Conservation (phyloP, 169 alveolate species). For the Perkinsus marinus region DNA sequence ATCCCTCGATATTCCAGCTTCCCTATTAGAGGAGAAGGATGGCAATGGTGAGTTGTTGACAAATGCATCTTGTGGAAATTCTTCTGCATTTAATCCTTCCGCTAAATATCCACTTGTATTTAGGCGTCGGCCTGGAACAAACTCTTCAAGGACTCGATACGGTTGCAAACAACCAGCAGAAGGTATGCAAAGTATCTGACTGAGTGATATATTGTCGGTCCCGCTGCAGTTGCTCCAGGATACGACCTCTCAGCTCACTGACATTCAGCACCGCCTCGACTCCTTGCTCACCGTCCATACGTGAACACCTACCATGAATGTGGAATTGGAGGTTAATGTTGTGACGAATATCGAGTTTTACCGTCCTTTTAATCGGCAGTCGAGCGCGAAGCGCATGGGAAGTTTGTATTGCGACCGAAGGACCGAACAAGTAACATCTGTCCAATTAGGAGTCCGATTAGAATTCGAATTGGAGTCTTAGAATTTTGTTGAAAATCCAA, state of each 20-base stretch:
- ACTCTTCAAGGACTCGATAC: neutral
- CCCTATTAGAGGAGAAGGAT: neutral
- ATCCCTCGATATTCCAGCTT: neutral
- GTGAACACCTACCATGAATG: neutral
- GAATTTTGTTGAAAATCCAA: too few relatives aligned
- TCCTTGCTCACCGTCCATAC: neutral
- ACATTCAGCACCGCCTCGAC: neutral
- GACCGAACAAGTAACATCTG: too few relatives aligned
- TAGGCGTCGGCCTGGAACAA: neutral
- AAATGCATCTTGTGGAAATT: too few relatives aligned
- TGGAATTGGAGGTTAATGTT: neutral
- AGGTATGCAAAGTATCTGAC: neutral
- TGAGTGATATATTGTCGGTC: neutral
- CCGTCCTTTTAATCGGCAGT: too few relatives aligned
- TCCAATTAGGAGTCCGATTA: too few relatives aligned
- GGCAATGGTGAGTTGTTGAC: neutral
- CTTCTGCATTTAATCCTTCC: too few relatives aligned
- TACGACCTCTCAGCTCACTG: neutral
- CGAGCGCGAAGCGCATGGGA: too few relatives aligned
- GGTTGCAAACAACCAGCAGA: neutral
- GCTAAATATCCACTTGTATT: neutral
- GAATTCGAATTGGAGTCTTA: too few relatives aligned
- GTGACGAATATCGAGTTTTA: neutral
- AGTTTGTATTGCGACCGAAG: too few relatives aligned
- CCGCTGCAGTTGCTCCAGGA: neutral